Conservation (phyloP, 495 filamentous ascomycete species). For the Tuber borchii region DNA sequence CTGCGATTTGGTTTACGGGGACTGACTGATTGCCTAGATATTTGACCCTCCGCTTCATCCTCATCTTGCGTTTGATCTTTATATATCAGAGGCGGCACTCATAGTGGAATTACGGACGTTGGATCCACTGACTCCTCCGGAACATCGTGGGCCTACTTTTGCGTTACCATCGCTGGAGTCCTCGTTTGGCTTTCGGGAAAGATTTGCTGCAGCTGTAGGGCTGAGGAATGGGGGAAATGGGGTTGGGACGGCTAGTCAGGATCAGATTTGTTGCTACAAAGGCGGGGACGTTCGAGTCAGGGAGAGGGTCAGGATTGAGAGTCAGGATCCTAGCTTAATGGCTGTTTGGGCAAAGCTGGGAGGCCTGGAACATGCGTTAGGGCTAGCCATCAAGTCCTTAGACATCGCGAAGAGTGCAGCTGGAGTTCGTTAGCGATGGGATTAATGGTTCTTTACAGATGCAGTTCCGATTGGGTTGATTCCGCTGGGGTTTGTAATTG, state of each 20-base stretch:
- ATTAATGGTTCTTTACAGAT: neutral
- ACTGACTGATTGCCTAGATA: conserved; percentile 11
- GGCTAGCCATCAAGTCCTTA: conserved; percentile 61
- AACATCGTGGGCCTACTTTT: conserved; percentile 10
- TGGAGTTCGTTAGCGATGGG: conserved; percentile 11
- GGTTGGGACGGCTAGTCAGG: conserved; percentile 24
- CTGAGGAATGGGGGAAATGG: conserved; percentile 8
- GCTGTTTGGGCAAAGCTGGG: conserved; percentile 80
- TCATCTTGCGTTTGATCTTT: conserved; percentile 65
- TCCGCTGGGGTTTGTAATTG: neutral
- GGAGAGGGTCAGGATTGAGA: conserved; percentile 87
- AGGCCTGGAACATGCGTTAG: conserved; percentile 68
- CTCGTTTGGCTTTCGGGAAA: conserved; percentile 27
- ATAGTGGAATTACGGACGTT: conserved; percentile 74
- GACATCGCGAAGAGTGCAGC: conserved; percentile 67
- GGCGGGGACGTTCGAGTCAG: conserved; percentile 72
- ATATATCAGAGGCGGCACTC: conserved; percentile 68
- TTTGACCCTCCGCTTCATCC: conserved; percentile 57
- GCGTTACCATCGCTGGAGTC: conserved; percentile 14
- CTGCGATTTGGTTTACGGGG: neutral
- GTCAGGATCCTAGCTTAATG: conserved; percentile 81
- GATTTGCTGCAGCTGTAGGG: conserved; percentile 30
- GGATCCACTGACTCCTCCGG: conserved; percentile 46
- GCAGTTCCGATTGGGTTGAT: neutral
- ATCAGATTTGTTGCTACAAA: conserved; percentile 40